Percentiles rank a stretch among this genome's conserved stretches.
Evolutionary conservation across 257 asterid species (phyloP).

Genomic region (Penstemon barbatus): DNA sequence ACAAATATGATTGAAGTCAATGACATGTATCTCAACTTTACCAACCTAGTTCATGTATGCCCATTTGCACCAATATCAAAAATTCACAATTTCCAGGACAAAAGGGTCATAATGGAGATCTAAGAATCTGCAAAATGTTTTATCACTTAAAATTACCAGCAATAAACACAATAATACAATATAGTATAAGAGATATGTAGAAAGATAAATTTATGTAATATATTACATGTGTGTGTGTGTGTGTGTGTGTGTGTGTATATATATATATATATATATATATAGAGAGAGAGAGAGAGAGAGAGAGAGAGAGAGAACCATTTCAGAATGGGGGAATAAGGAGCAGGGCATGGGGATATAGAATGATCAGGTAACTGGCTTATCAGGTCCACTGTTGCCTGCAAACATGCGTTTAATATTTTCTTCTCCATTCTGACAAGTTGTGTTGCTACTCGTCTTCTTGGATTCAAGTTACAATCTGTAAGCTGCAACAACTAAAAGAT

Average conservation of each 20-base stretch:
- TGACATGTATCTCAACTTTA: conserved; percentile 5
- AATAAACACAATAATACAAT: conserved; percentile 4
- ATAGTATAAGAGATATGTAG: not conserved
- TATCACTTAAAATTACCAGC: conserved; percentile 9
- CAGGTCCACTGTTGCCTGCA: conserved; percentile 70
- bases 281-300: conserved; percentile 5
- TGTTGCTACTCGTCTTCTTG: conserved; percentile 84
- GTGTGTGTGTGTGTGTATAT: no score
- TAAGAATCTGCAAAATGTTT: conserved; percentile 33
- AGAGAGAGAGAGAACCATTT: conserved; percentile 47
- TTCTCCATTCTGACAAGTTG: conserved; percentile 86
- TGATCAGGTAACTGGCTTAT: conserved; percentile 81
- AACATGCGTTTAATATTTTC: conserved; percentile 74
- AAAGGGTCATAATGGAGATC: conserved; percentile 20
- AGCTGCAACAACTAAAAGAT: conserved; percentile 46
- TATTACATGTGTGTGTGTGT: no score
- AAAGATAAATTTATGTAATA: not conserved
- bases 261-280: not conserved
- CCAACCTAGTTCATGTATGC: conserved; percentile 34
- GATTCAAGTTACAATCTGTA: conserved; percentile 66
- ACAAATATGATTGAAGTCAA: not conserved
- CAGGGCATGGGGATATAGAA: conserved; percentile 89
- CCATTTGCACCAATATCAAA: conserved; percentile 27
- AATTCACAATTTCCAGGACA: conserved; percentile 25
- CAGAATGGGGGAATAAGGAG: conserved; percentile 77